These are phyloP conservation scores for Ogataea methylovora DNA, from an alignment of 805 yeast species.

Conservation along the genomic window DNA sequence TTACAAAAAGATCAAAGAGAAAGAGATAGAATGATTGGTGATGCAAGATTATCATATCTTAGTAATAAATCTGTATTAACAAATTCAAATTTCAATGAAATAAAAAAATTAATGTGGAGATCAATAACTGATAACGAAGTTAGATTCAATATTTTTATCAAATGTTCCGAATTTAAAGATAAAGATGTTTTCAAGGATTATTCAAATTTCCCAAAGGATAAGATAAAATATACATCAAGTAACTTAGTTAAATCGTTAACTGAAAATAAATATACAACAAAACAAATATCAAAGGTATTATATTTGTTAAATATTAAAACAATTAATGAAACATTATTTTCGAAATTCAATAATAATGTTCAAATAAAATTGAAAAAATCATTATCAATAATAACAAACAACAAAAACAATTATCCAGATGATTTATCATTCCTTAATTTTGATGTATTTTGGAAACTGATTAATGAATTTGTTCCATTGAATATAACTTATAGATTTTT, in stretches of 20 bases:
- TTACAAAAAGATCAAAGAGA: constrained; percentile 26
- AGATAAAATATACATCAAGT: not conserved
- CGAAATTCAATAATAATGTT: constrained; percentile 14
- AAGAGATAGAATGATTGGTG: constrained; percentile 23
- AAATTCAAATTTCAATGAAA: constrained; percentile 24
- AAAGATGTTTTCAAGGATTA: too few relatives aligned
- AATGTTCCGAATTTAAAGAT: too few relatives aligned
- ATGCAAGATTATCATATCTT: constrained; percentile 24
- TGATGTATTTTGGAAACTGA: constrained; percentile 10
- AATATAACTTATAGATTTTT: constrained; percentile 14
- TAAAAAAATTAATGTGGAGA: constrained; percentile 26
- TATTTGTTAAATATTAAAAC: constrained; percentile 15
- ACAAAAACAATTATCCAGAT: constrained; percentile 1
- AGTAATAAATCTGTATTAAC: constrained; percentile 15
- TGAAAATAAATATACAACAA: too few relatives aligned
- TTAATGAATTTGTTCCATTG: constrained; percentile 5
- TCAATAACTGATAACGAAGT: constrained; percentile 14
- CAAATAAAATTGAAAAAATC: constrained; percentile 10
- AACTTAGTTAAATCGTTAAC: not conserved
- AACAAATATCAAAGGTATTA: constrained; percentile 11
- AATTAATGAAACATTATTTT: constrained; percentile 15
- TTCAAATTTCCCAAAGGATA: too few relatives aligned
- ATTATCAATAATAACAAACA: not conserved
- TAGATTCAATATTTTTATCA: constrained; percentile 11
- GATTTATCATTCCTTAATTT: constrained; percentile 5